Evolutionary conservation across 306 rosid species (phyloP).

Genomic region (Delonix regia): DNA sequence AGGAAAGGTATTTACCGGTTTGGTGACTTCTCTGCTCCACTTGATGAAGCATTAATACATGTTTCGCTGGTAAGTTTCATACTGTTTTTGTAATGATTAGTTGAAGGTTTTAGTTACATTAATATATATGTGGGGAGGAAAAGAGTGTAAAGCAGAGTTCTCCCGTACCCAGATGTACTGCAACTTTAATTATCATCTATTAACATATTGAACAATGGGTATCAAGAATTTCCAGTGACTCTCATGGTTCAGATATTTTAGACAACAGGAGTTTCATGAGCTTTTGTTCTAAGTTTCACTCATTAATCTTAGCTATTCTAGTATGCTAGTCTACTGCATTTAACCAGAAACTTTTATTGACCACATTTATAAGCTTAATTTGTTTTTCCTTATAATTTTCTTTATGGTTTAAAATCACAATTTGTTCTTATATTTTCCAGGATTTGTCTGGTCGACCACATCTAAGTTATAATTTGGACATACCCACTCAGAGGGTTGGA

Average conservation of each 20-base stretch:
- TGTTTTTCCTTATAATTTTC: neutral
- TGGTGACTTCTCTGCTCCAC: conserved; percentile 96
- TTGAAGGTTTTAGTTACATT: neutral
- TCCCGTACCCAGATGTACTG: conserved; percentile 9
- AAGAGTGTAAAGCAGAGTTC: conserved; percentile 14
- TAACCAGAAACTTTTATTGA: conserved; percentile 19
- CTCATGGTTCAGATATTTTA: conserved; percentile 8
- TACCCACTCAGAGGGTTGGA: conserved; percentile 91
- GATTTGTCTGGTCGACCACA: conserved; percentile 97
- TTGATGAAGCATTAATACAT: conserved; percentile 89
- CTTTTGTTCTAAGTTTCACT: conserved; percentile 18
- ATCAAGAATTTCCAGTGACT: conserved; percentile 12
- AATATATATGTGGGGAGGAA: neutral
- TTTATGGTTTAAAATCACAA: conserved; percentile 2
- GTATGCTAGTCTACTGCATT: conserved; percentile 22
- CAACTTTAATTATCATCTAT: neutral
- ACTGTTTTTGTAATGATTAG: neutral
- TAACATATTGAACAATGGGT: conserved; percentile 5
- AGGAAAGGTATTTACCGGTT: conserved; percentile 95
- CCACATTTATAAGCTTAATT: conserved; percentile 5
- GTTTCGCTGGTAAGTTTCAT: conserved; percentile 76
- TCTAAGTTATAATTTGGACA: conserved; percentile 73
- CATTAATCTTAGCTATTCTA: neutral
- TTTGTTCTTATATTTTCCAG: conserved; percentile 47
- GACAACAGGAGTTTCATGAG: conserved; percentile 12